These are phyloP conservation scores for Choiromyces venosus DNA, from an alignment of 495 filamentous ascomycete genomes.

Conservation along the genomic window DNA sequence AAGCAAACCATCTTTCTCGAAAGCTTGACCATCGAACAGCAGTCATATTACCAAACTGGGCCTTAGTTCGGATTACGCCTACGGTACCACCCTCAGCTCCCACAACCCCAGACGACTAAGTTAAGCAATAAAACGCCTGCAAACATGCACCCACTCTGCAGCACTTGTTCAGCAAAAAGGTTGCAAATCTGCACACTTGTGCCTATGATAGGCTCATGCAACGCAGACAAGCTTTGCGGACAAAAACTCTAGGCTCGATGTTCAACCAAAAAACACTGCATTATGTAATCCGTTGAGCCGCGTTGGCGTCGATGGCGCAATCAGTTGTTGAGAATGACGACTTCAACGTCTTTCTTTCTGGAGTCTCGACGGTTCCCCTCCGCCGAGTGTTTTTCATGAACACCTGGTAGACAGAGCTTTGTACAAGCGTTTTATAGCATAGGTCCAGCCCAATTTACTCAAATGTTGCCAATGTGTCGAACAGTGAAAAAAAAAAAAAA, in stretches of 20 bases:
- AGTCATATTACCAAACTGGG: background rate
- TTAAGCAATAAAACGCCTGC: background rate
- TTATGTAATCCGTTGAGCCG: background rate
- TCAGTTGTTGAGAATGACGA: background rate
- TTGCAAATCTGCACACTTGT: background rate
- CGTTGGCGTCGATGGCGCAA: background rate
- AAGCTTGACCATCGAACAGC: background rate
- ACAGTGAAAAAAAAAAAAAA: background rate
- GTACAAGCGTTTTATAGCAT: background rate
- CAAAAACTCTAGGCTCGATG: background rate
- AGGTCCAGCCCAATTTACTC: background rate
- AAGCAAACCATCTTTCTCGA: background rate
- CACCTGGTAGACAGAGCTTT: background rate
- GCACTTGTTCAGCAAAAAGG: background rate
- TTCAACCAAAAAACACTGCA: background rate
- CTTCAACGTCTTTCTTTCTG: background rate
- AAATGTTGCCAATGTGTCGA: background rate
- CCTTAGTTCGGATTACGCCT: background rate
- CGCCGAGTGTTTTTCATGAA: background rate
- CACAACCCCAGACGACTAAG: background rate
- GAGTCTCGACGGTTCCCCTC: background rate
- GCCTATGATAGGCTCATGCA: background rate
- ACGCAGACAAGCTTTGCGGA: background rate
- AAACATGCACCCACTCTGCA: background rate
- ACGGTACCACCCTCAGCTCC: background rate